Conservation (phyloP, 2,329 filamentous ascomycete genomes). For the Beauveria bassiana region DNA sequence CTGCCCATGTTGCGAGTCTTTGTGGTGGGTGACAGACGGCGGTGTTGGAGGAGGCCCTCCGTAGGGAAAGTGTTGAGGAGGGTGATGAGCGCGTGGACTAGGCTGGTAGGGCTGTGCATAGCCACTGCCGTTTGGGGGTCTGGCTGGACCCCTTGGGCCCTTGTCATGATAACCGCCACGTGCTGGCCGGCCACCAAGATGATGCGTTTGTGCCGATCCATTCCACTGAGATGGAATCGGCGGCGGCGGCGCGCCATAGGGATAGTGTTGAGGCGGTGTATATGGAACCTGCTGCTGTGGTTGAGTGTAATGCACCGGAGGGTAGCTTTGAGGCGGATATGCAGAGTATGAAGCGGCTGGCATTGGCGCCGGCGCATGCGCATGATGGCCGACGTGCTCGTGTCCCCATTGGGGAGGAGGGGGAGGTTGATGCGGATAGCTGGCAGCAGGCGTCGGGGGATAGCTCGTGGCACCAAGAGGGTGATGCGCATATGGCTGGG, state of each 20-base stretch:
- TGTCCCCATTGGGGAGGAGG: conserved; percentile 32
- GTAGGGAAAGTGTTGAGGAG: conserved; percentile 29
- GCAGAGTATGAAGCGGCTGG: conserved; percentile 50
- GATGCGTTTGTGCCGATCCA: conserved; percentile 26
- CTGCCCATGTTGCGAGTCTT: conserved; percentile 29
- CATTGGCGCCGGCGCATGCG: conserved; percentile 40
- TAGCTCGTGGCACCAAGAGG: conserved; percentile 22
- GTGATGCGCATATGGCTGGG: conserved; percentile 29
- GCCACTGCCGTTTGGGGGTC: conserved; percentile 13
- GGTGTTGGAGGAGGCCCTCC: conserved; percentile 28
- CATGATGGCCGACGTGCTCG: conserved; percentile 32
- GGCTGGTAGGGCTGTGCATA: conserved; percentile 33
- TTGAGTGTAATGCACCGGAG: conserved; percentile 27
- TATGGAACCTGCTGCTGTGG: conserved; percentile 40
- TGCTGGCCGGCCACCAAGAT: conserved; percentile 26
- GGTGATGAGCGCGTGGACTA: conserved; percentile 30
- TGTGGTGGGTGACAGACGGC: conserved; percentile 25
- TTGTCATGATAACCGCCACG: conserved; percentile 40
- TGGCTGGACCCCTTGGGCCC: conserved; percentile 24
- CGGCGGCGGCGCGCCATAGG: conserved; percentile 29
- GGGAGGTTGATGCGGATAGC: conserved; percentile 30
- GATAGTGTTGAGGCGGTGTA: conserved; percentile 31
- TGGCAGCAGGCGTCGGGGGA: conserved; percentile 28
- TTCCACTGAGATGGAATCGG: conserved; percentile 28
- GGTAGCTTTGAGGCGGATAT: conserved; percentile 49